These are phyloP conservation scores for Thalassiosira livingstoniorum DNA, from an alignment of 352 stramenopile genomes.

Conservation along the genomic window DNA sequence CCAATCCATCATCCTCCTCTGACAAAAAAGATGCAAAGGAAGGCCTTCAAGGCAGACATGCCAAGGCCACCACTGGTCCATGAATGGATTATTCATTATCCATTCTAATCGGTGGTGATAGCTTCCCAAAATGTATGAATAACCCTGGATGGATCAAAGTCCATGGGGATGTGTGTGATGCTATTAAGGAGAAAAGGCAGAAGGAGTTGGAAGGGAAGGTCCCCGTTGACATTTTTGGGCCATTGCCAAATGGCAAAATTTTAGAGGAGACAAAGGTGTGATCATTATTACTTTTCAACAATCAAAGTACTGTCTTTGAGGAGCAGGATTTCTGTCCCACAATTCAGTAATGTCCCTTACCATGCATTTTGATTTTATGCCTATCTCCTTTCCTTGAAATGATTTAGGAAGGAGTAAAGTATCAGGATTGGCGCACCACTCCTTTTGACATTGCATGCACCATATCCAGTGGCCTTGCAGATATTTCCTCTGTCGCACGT, in stretches of 20 bases:
- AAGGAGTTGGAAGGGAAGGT: conserved; percentile 87
- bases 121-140: conserved; percentile 58
- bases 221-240: conserved; percentile 93
- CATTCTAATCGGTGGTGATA: conserved; percentile 74
- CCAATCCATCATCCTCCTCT: no score
- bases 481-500: conserved; percentile 92
- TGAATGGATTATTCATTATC: conserved; percentile 67
- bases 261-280: conserved; percentile 66
- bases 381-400: no score
- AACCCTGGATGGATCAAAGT: conserved; percentile 77
- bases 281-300: no score
- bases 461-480: conserved; percentile 95
- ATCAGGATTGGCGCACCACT: conserved; percentile 89
- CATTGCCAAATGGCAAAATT: conserved; percentile 94
- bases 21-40: conserved; percentile 23
- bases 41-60: conserved; percentile 70
- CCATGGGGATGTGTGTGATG: conserved; percentile 67
- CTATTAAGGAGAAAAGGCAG: conserved; percentile 77
- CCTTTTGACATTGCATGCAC: conserved; percentile 94
- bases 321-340: no score
- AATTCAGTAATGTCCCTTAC: no score
- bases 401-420: conserved; percentile 91
- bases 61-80: conserved; percentile 69
- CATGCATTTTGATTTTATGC: no score
- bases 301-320: no score